Base-by-base conservation (phyloP, 495 filamentous ascomycete genomes). In the Neurospora sp. region DNA sequence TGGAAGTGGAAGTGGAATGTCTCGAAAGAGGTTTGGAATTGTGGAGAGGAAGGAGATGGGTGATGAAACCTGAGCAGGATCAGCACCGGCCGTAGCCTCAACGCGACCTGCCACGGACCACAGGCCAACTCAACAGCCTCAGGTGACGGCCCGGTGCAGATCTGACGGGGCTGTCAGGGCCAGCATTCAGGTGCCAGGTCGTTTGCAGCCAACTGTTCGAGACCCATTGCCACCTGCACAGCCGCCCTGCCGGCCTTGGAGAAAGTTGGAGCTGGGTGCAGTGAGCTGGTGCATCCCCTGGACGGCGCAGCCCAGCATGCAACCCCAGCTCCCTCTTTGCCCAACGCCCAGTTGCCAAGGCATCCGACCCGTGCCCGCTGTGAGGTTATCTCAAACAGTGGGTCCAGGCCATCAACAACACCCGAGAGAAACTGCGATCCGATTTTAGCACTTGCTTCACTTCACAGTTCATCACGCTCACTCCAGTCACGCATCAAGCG, bases 41-140 rank as follows among this genome's bases (percentile, higher is more conserved):
- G 72, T 48, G 74, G 78, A 76, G 76, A 71, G 73, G 76, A 72
- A 74, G 39, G 76, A 73, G 72, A 76, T 41, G 75, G 75, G 72
- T 71, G 79, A 75, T 79, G 79, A 80, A 82, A 82, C 80, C 69
- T 71, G 70, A 72, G 44, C 70, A 71, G 75, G 73, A 73, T 75
- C 74, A 72, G 69, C 44, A 66, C 69, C 48, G 62, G 72, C 74
- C 75, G 76, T 70, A 78, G 78, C 77, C 77, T 79, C 71, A 54
- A 44, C 39, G 54, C 54, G 54, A 62, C 54, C 12, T 7, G 54
- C 12, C 54, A 62, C 54, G 14, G 54, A 31, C 54, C 54, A 66
- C 14, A 18, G 2, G 54, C 54, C 27, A 66, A 18, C 54, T 66
- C 27, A 27, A 35, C 54, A 66, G 54, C 54, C 54, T 66, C 54